Conservation (phyloP, 345 rosid genomes). For the Mercurialis annua region DNA sequence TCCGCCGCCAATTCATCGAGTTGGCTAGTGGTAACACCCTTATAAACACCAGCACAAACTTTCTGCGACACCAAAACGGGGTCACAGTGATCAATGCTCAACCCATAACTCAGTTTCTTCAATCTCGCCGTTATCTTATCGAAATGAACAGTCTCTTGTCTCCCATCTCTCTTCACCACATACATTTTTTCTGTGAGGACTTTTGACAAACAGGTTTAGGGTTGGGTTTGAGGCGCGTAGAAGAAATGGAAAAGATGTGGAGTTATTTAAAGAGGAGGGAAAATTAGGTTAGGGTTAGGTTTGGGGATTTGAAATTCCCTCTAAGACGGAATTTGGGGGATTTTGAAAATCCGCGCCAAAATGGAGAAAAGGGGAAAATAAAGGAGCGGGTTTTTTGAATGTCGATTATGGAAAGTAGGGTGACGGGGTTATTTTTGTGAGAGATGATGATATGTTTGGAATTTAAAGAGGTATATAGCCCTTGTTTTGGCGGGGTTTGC, state of each 20-base stretch:
- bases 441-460: too few species aligned
- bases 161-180: slow-evolving; percentile 91
- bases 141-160: slow-evolving; percentile 86
- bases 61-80: slow-evolving; percentile 95
- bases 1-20: slow-evolving; percentile 98
- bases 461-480: too few species aligned
- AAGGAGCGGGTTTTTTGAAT: background rate
- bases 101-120: slow-evolving; percentile 92
- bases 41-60: slow-evolving; percentile 97
- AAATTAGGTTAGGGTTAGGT: background rate
- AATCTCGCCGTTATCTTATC: slow-evolving; percentile 94
- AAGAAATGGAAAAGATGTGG: background rate
- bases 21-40: slow-evolving; percentile 95
- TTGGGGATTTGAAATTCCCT: background rate
- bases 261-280: background rate
- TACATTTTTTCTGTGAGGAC: slow-evolving; percentile 46
- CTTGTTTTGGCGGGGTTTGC: too few species aligned
- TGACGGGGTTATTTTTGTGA: background rate
- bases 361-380: background rate
- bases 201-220: slow-evolving; percentile 7
- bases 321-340: slow-evolving; percentile 1
- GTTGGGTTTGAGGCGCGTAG: background rate
- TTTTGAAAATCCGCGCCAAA: slow-evolving; percentile 14
- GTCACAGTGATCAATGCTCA: slow-evolving; percentile 90
- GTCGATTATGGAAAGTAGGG: background rate